Base-by-base conservation (phyloP, 345 rosid genomes). In the Camelina sativa region DNA sequence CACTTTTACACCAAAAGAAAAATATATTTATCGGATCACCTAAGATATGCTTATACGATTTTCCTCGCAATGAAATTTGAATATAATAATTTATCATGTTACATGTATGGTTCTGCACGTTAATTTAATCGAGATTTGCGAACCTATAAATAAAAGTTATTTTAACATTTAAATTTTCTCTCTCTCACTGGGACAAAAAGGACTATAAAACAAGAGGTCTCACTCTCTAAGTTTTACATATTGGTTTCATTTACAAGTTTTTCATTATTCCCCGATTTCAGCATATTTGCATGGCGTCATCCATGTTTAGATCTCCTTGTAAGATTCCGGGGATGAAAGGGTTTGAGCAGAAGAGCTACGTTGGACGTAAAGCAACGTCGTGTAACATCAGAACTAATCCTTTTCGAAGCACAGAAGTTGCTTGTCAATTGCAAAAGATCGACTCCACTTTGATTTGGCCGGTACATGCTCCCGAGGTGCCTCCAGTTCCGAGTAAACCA, bases 391-490 rank as follows among this genome's bases (percentile, higher is more conserved):
- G 65, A 47, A 56, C 71, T 68, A 71, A 43, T 66, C 54, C 17
- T 52, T 71, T 46, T n/a, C 44, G 15, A 56, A 12, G 59, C 2
- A 56, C 11, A 46, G 20, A 65, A 43, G 65, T 74, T 74, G 2
- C 61, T 50, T 48, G 61, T 58, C 71, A 69, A 46, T 38, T 37
- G 23, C 76, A 44, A 61, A 16, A 6, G 69, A 22, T n/a, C 25
- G 67, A 72, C 30, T 34, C 74, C 23, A 15, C 65, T 48, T 17
- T 76, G 86, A 88, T 68, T 88, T 83, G 46, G 86, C 86, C 34
- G 84, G 91, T 11, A 6, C 83, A 82, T 50, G 82, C 80, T 10
- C 91, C 88, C 1, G 83, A 89, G 67, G 94, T 83, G 48, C 89
- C 89, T 77, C 87, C 86, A 4, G 76, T 80, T 23, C 88, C 83